phyloP scores from a whole-genome alignment of 257 asterid species.

The Verbena officinalis region DNA sequence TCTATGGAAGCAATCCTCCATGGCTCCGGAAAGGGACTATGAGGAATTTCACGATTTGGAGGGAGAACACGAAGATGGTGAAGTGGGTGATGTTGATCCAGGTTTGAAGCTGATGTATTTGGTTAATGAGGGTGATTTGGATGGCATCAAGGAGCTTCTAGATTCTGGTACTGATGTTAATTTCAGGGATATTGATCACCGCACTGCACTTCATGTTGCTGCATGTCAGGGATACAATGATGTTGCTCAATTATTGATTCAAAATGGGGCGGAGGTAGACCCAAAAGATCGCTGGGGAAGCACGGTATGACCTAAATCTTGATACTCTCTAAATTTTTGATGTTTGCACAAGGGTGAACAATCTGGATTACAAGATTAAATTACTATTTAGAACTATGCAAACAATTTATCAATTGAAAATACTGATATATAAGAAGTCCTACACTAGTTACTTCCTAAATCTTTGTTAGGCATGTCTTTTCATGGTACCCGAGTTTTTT shows the following conservation, averaged over 20 bases:
- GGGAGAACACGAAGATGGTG: constrained; percentile 52
- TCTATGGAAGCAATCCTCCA: constrained; percentile 87
- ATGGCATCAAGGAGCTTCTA: constrained; percentile 79
- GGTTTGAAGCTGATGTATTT: constrained; percentile 83
- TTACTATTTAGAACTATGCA: not conserved
- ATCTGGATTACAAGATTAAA: not conserved
- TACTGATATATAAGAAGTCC: not conserved
- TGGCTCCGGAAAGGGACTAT: constrained; percentile 73
- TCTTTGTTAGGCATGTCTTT: not conserved
- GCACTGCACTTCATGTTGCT: constrained; percentile 92
- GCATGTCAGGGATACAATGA: constrained; percentile 94
- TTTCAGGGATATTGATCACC: constrained; percentile 82
- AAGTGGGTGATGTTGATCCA: constrained; percentile 62
- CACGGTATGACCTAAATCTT: constrained; percentile 60
- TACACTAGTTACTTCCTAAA: not conserved
- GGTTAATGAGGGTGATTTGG: constrained; percentile 85
- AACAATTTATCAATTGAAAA: not conserved
- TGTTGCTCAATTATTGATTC: constrained; percentile 62
- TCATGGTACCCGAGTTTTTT: not conserved
- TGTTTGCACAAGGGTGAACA: not conserved
- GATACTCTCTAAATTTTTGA: not conserved
- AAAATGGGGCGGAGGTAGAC: constrained; percentile 63
- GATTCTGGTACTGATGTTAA: constrained; percentile 69
- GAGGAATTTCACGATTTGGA: constrained; percentile 46
- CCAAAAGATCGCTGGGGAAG: constrained; percentile 94